Conservation (phyloP, 2,329 filamentous ascomycete genomes). For the Alternaria ventricosa region DNA sequence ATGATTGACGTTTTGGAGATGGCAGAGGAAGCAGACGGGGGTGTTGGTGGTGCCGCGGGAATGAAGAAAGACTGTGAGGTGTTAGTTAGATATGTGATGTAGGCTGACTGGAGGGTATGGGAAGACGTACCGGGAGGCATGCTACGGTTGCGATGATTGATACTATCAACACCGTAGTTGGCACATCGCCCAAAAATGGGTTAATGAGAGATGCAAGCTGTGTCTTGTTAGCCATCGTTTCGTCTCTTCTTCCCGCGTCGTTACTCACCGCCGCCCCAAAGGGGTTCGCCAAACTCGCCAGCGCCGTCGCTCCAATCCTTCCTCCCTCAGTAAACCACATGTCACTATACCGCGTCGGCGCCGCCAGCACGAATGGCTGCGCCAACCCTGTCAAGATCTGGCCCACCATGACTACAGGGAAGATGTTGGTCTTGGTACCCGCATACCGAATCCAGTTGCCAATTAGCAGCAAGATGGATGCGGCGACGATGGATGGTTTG, state of each 20-base stretch:
- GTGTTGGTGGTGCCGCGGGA: conserved; percentile 76
- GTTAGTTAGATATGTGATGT: rapidly evolving
- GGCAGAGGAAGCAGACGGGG: conserved; percentile 71
- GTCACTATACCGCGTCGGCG: conserved; percentile 89
- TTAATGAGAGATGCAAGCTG: conserved; percentile 78
- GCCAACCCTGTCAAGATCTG: conserved; percentile 89
- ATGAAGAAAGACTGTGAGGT: conserved; percentile 72
- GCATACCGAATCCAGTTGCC: conserved; percentile 94
- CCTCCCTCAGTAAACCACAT: conserved; percentile 90
- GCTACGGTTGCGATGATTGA: conserved; percentile 78
- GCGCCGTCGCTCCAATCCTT: conserved; percentile 83
- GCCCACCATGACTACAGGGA: conserved; percentile 83
- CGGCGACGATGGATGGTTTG: conserved; percentile 74
- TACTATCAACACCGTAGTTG: conserved; percentile 83
- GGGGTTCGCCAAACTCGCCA: conserved; percentile 86
- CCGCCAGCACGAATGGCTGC: conserved; percentile 89
- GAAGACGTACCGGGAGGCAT: conserved; percentile 60
- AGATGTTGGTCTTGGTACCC: conserved; percentile 66
- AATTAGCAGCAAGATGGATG: conserved; percentile 74
- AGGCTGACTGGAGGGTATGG: neutral
- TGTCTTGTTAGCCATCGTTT: conserved; percentile 3
- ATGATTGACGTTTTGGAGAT: conserved; percentile 61
- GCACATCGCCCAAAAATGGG: conserved; percentile 77
- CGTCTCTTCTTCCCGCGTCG: neutral
- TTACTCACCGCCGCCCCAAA: conserved; percentile 76